A percentile compares a stretch with the other conserved stretches of the same genome.
These are phyloP conservation scores for Gymnopus androsaceus DNA, from an alignment of 1,284 basidiomycete genomes.

Conservation along the genomic window DNA sequence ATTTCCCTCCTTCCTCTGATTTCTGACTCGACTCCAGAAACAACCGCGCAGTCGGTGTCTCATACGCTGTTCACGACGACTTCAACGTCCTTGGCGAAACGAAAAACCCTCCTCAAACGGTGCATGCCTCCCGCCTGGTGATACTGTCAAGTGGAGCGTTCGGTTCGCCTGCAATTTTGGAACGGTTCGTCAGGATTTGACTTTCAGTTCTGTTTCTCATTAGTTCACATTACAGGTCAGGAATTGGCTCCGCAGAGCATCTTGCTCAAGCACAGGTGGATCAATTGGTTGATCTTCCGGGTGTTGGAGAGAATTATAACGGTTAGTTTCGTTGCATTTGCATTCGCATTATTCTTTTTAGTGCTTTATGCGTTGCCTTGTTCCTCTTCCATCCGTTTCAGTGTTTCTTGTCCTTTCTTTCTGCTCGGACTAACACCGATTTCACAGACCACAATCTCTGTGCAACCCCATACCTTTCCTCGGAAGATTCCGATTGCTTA, in stretches of 20 bases:
- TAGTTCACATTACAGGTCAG: conserved; percentile 43
- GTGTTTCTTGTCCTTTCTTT: no score
- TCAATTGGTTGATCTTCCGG: conserved; percentile 17
- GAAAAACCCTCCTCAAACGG: conserved; percentile 23
- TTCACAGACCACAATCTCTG: conserved; percentile 52
- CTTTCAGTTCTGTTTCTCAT: neutral
- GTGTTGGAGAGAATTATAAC: conserved; percentile 23
- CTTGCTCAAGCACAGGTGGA: conserved; percentile 42
- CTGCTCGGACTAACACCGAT: no score
- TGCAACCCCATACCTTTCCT: conserved; percentile 37
- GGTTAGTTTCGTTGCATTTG: neutral
- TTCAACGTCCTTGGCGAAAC: neutral
- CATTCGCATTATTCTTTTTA: neutral
- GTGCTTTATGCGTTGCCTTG: no score
- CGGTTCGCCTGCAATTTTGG: conserved; percentile 56
- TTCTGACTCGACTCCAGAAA: conserved; percentile 35
- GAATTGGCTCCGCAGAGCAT: conserved; percentile 45
- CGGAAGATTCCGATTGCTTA: conserved; percentile 43
- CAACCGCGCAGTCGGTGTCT: conserved; percentile 55
- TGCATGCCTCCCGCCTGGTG: conserved; percentile 44
- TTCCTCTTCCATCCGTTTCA: no score
- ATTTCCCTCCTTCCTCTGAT: neutral
- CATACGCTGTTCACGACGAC: conserved; percentile 45
- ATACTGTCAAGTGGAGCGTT: conserved; percentile 54
- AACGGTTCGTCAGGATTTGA: conserved; percentile 30